A percentile compares a stretch with the other conserved stretches of the same genome.
These are phyloP conservation scores for Aspergillus sp. DNA, from an alignment of 2,329 filamentous ascomycete species.

Conservation along the genomic window DNA sequence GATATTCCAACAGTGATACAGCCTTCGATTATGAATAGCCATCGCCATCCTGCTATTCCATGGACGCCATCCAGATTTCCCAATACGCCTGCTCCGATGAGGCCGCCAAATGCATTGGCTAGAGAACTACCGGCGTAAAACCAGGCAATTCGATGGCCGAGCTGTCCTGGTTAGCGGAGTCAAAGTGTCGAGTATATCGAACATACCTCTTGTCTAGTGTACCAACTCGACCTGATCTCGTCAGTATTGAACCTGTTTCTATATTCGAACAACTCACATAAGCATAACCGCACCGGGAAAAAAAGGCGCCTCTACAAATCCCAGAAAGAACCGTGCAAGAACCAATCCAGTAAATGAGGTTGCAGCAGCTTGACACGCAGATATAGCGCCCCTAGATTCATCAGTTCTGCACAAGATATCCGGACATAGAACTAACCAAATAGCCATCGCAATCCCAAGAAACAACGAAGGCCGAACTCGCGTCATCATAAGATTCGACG, in stretches of 20 bases:
- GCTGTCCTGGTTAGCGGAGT: slow-evolving; percentile 36
- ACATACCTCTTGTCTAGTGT: slow-evolving; percentile 52
- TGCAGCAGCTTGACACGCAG: slow-evolving; percentile 28
- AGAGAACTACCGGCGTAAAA: slow-evolving; percentile 46
- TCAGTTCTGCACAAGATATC: no score
- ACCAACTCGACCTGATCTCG: slow-evolving; percentile 54
- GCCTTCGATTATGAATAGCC: slow-evolving; percentile 36
- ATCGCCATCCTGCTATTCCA: slow-evolving; percentile 29
- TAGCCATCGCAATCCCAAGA: slow-evolving; percentile 38
- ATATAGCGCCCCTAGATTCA: slow-evolving; percentile 9
- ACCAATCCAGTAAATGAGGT: slow-evolving; percentile 39
- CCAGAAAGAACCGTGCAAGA: slow-evolving; percentile 37
- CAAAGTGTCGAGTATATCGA: slow-evolving; percentile 43
- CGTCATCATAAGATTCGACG: slow-evolving; percentile 56
- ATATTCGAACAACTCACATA: slow-evolving; percentile 28
- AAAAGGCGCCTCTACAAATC: slow-evolving; percentile 43
- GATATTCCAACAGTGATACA: slow-evolving; percentile 35
- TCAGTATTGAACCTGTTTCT: not conserved
- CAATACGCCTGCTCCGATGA: slow-evolving; percentile 48
- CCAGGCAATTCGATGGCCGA: slow-evolving; percentile 44
- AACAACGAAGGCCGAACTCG: slow-evolving; percentile 51
- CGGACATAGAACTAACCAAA: slow-evolving; percentile 22
- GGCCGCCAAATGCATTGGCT: slow-evolving; percentile 49
- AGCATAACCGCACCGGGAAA: slow-evolving; percentile 61
- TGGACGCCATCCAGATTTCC: slow-evolving; percentile 26